These are phyloP conservation scores for Elsinoe arachidis DNA, from an alignment of 2,329 filamentous ascomycete species.

Conservation along the genomic window DNA sequence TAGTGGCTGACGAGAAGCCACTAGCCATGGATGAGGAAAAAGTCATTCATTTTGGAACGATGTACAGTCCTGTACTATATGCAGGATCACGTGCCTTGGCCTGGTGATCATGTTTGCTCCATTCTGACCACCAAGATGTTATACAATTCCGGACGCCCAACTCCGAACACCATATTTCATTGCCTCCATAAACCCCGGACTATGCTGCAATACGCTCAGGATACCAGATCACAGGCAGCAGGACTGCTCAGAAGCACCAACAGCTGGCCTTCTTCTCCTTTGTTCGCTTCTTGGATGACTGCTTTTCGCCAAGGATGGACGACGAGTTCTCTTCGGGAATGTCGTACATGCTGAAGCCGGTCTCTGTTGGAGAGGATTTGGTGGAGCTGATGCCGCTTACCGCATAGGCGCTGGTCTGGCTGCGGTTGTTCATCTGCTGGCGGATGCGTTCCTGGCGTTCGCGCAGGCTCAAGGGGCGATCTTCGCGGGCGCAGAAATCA, in stretches of 20 bases:
- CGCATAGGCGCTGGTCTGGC: neutral
- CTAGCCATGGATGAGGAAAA: too few relatives aligned
- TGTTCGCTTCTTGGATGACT: neutral
- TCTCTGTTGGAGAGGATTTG: neutral
- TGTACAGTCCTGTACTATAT: too few relatives aligned
- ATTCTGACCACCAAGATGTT: neutral
- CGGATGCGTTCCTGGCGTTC: constrained; percentile 30
- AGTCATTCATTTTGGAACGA: too few relatives aligned
- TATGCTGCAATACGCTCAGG: neutral
- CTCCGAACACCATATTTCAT: neutral
- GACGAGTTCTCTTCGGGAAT: constrained; percentile 4
- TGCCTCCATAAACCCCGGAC: neutral
- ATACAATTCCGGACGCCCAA: too few relatives aligned
- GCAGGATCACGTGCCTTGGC: too few relatives aligned
- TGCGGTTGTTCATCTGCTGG: constrained; percentile 6
- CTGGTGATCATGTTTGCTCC: too few relatives aligned
- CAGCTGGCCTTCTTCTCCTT: neutral
- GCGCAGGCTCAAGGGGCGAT: constrained; percentile 27
- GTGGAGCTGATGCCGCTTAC: neutral
- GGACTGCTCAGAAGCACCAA: constrained; percentile 6
- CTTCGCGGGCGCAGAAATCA: constrained; percentile 20
- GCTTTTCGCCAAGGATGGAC: neutral
- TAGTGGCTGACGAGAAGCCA: too few relatives aligned
- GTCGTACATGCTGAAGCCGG: constrained; percentile 7
- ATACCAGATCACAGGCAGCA: neutral